Evolutionary conservation across 331 rosid species (phyloP), one percentile per base, ranked within the genome.

Genomic region (Dryas integrifolia): DNA sequence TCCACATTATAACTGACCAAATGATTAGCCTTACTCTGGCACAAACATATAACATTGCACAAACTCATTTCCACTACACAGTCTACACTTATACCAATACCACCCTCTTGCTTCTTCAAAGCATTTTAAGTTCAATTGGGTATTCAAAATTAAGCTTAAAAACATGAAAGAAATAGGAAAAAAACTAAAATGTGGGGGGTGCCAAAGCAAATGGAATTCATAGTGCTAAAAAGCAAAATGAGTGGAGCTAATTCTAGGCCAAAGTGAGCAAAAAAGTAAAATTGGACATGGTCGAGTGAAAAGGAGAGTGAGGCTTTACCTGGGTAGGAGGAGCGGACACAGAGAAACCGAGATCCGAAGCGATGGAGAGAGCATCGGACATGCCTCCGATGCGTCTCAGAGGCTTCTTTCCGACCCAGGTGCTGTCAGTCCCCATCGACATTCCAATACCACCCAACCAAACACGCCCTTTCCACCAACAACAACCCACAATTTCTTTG

Each of bases 361-460:
- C 97, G 43, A 94, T 86, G 18, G 97, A 88, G 62, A 91, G 90
- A 46, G 95, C 96, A 73, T 87, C 91, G 0, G 92, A 80, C 98
- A 94, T 94, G 61, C 97, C 97, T 56, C 96, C 95, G 26, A 86
- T 82, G 67, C 92, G 95, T 70, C 92, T 90, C 67, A 86, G 72
- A 46, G 96, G 96, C 80, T 91, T 94, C 87, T 85, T 89, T 56
- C 97, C 95, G 9, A 91, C 97, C 97, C 92, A 89, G 63, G 87
- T 82, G 1, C 84, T 80, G 70, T 91, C 96, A 15, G 72, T 83
- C 30, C 82, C 89, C 96, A 88, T 88, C 63, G 90, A 89, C 94
- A 88, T 87, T 79, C 15, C 7, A 15, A 30, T 30, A 14, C 35
- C 49, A 6, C 26, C 5, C 26, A 40, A 7, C 49, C 49, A 62